Percentiles rank a stretch among this genome's conserved stretches.
Evolutionary conservation across 495 filamentous ascomycete genomes (phyloP).

Genomic region (Rusavskia elegans): DNA sequence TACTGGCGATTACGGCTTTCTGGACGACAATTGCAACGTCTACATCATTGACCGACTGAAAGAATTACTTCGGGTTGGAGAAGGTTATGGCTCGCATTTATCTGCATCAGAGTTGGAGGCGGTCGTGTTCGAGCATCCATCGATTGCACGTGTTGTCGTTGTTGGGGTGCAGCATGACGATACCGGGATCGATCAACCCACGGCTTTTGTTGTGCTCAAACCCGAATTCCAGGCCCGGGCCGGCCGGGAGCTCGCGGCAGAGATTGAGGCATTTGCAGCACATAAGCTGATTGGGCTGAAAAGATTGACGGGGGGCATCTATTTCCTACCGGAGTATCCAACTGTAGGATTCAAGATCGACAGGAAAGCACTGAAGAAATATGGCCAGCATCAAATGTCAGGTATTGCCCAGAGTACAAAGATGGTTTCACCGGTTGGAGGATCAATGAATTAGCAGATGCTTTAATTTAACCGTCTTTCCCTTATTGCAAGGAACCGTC

Average conservation of each 20-base stretch:
- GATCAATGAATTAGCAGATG: too few species aligned
- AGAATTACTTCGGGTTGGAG: conserved; percentile 20
- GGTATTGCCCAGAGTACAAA: background rate
- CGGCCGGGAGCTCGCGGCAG: background rate
- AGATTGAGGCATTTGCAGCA: background rate
- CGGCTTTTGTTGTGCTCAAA: conserved; percentile 6
- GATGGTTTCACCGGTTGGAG: too few species aligned
- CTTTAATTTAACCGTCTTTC: too few species aligned
- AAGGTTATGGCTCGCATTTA: conserved; percentile 20
- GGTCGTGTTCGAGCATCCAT: conserved; percentile 13
- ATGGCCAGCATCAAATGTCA: background rate
- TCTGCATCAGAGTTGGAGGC: conserved; percentile 19
- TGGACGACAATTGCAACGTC: conserved; percentile 12
- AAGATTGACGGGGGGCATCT: background rate
- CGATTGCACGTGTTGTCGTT: conserved; percentile 16
- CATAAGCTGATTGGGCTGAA: background rate
- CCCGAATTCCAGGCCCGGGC: background rate
- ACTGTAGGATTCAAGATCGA: background rate
- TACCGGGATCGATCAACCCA: conserved; percentile 2
- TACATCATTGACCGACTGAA: conserved; percentile 23
- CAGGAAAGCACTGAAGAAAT: background rate
- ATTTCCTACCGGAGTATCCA: background rate
- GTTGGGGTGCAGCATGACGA: conserved; percentile 6
- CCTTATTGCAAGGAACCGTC: too few species aligned
- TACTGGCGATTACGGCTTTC: background rate